Percentiles rank a stretch among this genome's conserved stretches.
These are phyloP conservation scores for Fraxinus ornus DNA, from an alignment of 305 asterid species.

Conservation along the genomic window DNA sequence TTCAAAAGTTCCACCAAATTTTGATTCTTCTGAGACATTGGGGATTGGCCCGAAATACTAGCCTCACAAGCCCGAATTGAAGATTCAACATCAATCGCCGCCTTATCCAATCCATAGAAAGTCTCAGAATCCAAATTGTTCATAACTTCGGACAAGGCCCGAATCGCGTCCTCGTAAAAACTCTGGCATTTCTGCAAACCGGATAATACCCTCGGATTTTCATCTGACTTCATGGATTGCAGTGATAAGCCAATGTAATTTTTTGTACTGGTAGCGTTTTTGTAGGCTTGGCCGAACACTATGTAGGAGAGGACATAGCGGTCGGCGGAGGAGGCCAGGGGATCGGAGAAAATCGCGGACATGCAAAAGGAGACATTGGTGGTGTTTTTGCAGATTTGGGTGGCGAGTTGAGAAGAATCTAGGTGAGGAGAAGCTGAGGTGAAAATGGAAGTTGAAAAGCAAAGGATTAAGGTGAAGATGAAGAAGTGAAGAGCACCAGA, in stretches of 20 bases:
- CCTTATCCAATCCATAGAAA: constrained; percentile 26
- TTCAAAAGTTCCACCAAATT: constrained; percentile 29
- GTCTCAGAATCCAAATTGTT: constrained; percentile 36
- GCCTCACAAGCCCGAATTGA: constrained; percentile 22
- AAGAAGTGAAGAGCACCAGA: background rate
- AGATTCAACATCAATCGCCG: constrained; percentile 6
- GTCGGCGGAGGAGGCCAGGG: constrained; percentile 38
- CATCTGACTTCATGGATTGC: constrained; percentile 1
- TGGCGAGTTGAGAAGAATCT: constrained; percentile 28
- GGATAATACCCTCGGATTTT: background rate
- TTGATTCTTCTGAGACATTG: constrained; percentile 16
- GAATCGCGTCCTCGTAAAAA: constrained; percentile 27
- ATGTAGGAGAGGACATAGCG: constrained; percentile 35
- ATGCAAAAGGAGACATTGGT: constrained; percentile 37
- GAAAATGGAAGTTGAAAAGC: background rate
- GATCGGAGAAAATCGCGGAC: constrained; percentile 39
- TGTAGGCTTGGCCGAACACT: constrained; percentile 26
- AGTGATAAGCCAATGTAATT: constrained; percentile 16
- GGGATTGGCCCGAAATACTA: constrained; percentile 14
- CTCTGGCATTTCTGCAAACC: constrained; percentile 29
- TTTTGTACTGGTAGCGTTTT: constrained; percentile 28
- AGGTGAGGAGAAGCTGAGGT: background rate
- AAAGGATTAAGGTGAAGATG: constrained; percentile 6
- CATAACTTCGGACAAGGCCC: constrained; percentile 1
- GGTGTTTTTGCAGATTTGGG: constrained; percentile 40